Conservation (phyloP, 179 eudicot species). For the Patellifolia procumbens region DNA sequence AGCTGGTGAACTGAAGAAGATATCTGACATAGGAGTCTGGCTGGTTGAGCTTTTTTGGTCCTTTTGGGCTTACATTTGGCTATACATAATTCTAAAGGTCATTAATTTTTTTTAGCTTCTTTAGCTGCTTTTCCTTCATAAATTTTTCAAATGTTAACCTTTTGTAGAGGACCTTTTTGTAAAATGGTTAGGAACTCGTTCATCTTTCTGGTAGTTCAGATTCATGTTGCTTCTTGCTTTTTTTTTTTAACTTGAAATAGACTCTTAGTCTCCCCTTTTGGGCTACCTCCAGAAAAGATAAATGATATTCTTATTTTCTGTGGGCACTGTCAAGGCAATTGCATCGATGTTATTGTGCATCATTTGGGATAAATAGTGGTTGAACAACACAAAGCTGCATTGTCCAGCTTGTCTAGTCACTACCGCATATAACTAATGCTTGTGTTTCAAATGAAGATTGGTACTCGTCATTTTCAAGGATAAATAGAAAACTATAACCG, state of each 20-base stretch:
- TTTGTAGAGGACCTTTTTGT: background rate
- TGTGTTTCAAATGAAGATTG: too few relatives aligned
- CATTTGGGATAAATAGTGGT: too few relatives aligned
- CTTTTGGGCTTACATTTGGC: slow-evolving; percentile 95
- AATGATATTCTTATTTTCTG: background rate
- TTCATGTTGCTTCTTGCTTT: background rate
- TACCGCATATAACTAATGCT: too few relatives aligned
- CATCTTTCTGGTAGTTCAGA: background rate
- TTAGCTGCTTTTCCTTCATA: slow-evolving; percentile 9
- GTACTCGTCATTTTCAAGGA: too few relatives aligned
- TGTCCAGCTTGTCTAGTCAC: too few relatives aligned
- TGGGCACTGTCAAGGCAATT: background rate
- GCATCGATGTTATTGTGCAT: background rate
- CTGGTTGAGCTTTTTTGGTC: slow-evolving; percentile 94
- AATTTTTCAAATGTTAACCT: slow-evolving; percentile 1
- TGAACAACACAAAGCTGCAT: too few relatives aligned
- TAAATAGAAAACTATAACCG: too few relatives aligned
- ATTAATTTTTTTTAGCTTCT: background rate
- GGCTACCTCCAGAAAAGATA: too few relatives aligned
- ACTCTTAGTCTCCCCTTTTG: too few relatives aligned
- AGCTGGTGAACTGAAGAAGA: slow-evolving; percentile 91
- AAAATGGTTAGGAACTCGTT: slow-evolving; percentile 1
- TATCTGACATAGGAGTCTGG: slow-evolving; percentile 94
- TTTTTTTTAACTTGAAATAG: background rate
- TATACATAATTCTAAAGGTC: slow-evolving; percentile 82